Evolutionary conservation across 495 filamentous ascomycete genomes (phyloP).

Genomic region (Tuber brumale): DNA sequence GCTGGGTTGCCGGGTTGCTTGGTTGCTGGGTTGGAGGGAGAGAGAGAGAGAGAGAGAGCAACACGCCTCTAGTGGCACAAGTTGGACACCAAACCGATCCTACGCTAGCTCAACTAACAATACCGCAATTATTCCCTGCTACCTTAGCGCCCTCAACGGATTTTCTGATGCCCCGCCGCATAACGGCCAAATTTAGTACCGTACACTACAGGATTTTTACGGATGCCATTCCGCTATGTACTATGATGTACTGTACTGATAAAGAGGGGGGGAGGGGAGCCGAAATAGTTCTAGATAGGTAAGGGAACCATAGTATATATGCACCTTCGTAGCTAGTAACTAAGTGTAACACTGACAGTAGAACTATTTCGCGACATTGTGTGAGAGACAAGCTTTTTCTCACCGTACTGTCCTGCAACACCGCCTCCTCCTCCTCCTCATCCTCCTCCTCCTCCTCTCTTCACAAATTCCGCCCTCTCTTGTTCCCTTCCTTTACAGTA

Average conservation of each 20-base stretch:
- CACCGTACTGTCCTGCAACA: background rate
- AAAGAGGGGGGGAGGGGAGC: background rate
- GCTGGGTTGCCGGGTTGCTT: background rate
- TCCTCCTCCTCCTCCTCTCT: background rate
- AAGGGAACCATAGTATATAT: background rate
- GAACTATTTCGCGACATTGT: background rate
- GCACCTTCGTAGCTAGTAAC: background rate
- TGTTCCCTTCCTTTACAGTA: background rate
- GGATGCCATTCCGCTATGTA: background rate
- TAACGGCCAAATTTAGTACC: constrained; percentile 1
- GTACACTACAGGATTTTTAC: background rate
- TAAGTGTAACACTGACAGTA: background rate
- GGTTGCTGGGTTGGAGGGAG: background rate
- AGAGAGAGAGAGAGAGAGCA: background rate
- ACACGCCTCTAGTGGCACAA: background rate
- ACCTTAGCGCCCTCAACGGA: background rate
- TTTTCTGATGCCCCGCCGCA: background rate
- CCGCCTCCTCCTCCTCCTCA: background rate
- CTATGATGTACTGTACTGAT: background rate
- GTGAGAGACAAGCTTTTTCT: background rate
- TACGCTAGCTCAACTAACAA: background rate
- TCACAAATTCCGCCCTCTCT: background rate
- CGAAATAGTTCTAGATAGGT: background rate
- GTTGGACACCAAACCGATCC: background rate
- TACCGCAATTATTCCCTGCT: background rate